Evolutionary conservation across 371 early-diverging fungal species (phyloP).

Genomic region (Rozella allomycis): DNA sequence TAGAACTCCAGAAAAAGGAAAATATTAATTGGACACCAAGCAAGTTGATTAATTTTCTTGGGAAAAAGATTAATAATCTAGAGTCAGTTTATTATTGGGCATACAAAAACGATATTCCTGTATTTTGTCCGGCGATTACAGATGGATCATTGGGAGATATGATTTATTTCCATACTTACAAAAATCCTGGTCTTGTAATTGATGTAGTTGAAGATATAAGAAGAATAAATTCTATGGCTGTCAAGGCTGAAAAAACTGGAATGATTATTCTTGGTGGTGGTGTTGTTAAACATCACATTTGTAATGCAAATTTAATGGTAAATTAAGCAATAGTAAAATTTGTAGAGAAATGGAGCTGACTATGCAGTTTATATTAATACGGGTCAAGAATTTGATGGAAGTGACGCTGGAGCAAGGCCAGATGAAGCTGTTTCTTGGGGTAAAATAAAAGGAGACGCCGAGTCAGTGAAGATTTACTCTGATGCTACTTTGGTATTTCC

Average conservation of each 20-base stretch:
- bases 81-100: constrained; percentile 95
- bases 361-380: constrained; percentile 96
- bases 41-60: constrained; percentile 73
- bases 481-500: constrained; percentile 95
- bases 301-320: constrained; percentile 97
- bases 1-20: constrained; percentile 60
- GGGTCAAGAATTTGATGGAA: constrained; percentile 96
- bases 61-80: constrained; percentile 83
- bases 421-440: constrained; percentile 99
- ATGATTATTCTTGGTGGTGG: constrained; percentile 97
- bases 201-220: constrained; percentile 92
- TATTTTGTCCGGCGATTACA: constrained; percentile 94
- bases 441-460: constrained; percentile 73
- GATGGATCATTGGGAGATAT: constrained; percentile 99
- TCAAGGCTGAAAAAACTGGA: constrained; percentile 86
- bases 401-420: constrained; percentile 96
- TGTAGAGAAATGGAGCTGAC: constrained; percentile 90
- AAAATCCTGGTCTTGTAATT: constrained; percentile 76
- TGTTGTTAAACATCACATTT: constrained; percentile 96
- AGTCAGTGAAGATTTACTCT: constrained; percentile 78
- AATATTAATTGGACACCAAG: constrained; percentile 80
- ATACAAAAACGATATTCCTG: constrained; percentile 87
- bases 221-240: constrained; percentile 77
- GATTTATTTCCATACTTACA: constrained; percentile 92
- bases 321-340: not conserved